Evolutionary conservation across 2,329 filamentous ascomycete genomes (phyloP), one percentile per base, ranked within the genome.

Genomic region (Didymosphaeria variabile): DNA sequence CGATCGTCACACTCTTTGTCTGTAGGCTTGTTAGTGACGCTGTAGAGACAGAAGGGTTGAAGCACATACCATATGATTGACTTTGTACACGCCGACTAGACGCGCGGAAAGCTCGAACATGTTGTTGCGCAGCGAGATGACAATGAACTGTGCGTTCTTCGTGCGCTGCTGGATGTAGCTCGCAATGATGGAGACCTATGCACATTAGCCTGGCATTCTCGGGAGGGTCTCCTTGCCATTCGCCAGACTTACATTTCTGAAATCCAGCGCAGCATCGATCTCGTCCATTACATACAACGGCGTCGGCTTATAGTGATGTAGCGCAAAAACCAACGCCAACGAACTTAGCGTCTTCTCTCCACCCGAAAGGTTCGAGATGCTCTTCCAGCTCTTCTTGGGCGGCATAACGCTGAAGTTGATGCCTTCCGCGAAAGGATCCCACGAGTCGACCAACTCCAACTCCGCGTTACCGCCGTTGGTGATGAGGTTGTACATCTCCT

Each of bases 401-500:
- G 95, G 96, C 95, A 99, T 99, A 67, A 99, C 96, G 58, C 90
- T 94, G 83, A 99, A 99, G 51, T 97, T 79, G 64, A 99, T 98
- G 29, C 95, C 95, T 79, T 99, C 95, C 7, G 91, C 93, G 83
- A 99, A 99, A 0, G 95, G 95, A 77, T 99, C 96, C 2, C 99
- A 84, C 19, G 91, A 94, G 82, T 99, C 95, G 44, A 99, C 95
- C 26, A 99, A 88, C 79, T 99, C 96, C 13, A 99, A 87, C 81
- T 99, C 95, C 0, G 95, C 95, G 72, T 99, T 99, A 58, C 95
- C 95, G 63, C 95, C 95, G 93, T 99, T 98, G 23, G 95, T 99
- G 77, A 99, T 99, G 94, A 99, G 97, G 78, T 99, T 95, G 81
- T 99, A 99, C 95, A 99, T 99, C 76, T 99, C 95, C 83, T 99